A percentile compares a stretch with the other conserved stretches of the same genome.
phyloP scores from a whole-genome alignment of 2,329 filamentous ascomycete genomes.

The Arthroderma sp. region DNA sequence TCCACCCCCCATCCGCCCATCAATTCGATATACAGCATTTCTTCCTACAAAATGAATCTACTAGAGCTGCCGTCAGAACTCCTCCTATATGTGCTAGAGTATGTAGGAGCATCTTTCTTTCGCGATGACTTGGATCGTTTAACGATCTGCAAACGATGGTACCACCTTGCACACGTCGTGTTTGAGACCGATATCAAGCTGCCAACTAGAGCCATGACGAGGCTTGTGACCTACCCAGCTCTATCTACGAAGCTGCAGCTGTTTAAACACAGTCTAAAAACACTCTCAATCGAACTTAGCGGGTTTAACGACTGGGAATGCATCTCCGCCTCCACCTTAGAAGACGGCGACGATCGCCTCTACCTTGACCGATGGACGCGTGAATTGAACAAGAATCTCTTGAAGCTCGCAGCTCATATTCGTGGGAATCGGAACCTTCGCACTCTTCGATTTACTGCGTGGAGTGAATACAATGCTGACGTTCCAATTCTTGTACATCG shows the following conservation, averaged over 20 bases:
- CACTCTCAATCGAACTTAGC: background rate
- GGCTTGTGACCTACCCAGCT: background rate
- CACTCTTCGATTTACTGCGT: background rate
- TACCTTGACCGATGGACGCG: background rate
- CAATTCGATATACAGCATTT: no score
- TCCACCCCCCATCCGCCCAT: no score
- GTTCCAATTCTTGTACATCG: background rate
- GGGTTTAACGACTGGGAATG: background rate
- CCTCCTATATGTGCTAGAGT: background rate
- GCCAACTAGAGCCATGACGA: background rate
- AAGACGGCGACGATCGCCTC: background rate
- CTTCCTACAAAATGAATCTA: background rate
- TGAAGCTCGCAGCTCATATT: background rate
- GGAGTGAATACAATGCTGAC: background rate
- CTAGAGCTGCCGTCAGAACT: conserved; percentile 2
- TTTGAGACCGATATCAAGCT: background rate
- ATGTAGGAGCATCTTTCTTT: conserved; percentile 4
- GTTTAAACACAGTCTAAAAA: background rate
- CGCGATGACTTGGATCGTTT: background rate
- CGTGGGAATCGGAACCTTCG: background rate
- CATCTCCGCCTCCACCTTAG: no score
- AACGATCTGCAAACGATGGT: conserved; percentile 7
- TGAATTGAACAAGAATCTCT: background rate
- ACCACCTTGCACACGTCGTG: background rate
- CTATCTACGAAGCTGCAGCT: background rate